Base-by-base conservation (phyloP, 2,329 filamentous ascomycete genomes). In the Pseudovirgaria hyperparasitica region DNA sequence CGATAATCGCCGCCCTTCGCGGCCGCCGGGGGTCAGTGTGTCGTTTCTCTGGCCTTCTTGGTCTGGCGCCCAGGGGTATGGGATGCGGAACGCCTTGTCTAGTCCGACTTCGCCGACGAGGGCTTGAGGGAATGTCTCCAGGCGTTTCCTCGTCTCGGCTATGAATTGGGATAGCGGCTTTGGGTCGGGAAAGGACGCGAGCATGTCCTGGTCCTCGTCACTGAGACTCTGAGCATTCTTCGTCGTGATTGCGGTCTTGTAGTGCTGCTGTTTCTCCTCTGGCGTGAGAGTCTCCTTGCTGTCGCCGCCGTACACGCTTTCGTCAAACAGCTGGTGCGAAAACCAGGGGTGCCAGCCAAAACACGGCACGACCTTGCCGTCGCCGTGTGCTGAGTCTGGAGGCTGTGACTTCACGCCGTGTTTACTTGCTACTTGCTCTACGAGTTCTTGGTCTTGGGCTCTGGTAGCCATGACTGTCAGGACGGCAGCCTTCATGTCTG, bases 321-420 rank as follows among this genome's bases (percentile, higher is more conserved):
- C 76, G 43, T 81, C 70, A 44, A 74, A 82, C 41, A 90, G 65
- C 37, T 82, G 74, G 48, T 87, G 64, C 1, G 80, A 78, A 51
- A 86, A 87, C 82, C 82, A 90, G 1, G 82, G 82, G 47, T 90
- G 82, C 79, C 81, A 86, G 12, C 82, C 82, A 53, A 86, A 87
- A n/a, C 74, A 72, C 0, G 82, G 78, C 4, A 87, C 41, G 15
- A 76, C 52, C 31, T 58, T 62, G 34, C 60, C 55, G 22, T 55
- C 37, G 26, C 43, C 33, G 12, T 41, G 29, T 34, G 45, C 49
- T 11, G 39, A 20, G 9, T 50, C 43, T 5, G 33, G 25, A 12
- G 51, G 28, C 1, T 36, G 12, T 2, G 43, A 43, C 17, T 39
- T 49, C 25, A 77, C 45, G 19, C 68, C 67, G 40, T 73, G 62